Conservation (phyloP, 2,329 filamentous ascomycete species). For the Emydomyces testavorans region DNA sequence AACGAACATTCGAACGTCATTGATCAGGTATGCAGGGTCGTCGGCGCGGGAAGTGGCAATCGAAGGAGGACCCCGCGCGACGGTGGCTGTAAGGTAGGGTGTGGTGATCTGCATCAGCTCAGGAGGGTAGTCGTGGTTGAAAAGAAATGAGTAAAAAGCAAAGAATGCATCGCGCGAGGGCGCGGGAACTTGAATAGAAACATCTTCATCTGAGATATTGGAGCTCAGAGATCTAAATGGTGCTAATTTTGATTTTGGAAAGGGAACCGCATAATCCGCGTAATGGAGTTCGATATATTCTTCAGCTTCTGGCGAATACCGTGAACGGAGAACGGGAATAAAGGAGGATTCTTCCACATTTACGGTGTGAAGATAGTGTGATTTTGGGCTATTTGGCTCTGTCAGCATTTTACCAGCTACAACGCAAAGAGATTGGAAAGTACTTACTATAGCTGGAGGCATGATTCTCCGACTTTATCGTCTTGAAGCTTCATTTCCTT, state of each 20-base stretch:
- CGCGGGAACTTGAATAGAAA: conserved; percentile 8
- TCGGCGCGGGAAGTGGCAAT: conserved; percentile 8
- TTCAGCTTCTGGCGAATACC: not conserved
- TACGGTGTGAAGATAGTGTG: conserved; percentile 16
- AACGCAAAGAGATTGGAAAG: not conserved
- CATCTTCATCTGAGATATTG: conserved; percentile 1
- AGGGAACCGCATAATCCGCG: conserved; percentile 12
- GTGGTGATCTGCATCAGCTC: conserved; percentile 9
- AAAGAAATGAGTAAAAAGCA: conserved; percentile 14
- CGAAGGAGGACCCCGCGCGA: conserved; percentile 10
- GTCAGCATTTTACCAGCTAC: not conserved
- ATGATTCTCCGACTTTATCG: not conserved
- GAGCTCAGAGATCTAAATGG: conserved; percentile 7
- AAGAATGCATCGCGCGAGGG: conserved; percentile 11
- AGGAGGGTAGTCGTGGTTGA: conserved; percentile 15
- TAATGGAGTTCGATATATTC: conserved; percentile 16
- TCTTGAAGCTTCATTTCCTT: conserved; percentile 10
- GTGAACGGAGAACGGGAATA: conserved; percentile 13
- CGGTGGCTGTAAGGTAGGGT: conserved; percentile 7
- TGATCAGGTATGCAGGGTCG: conserved; percentile 10
- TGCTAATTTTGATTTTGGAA: conserved; percentile 9
- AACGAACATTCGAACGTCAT: conserved; percentile 15
- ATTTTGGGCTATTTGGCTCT: conserved; percentile 12
- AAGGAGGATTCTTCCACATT: conserved; percentile 10
- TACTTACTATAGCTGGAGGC: conserved; percentile 12